phyloP scores from a whole-genome alignment of 164 flowering plant species.

The Tetrastigma voinierianum region DNA sequence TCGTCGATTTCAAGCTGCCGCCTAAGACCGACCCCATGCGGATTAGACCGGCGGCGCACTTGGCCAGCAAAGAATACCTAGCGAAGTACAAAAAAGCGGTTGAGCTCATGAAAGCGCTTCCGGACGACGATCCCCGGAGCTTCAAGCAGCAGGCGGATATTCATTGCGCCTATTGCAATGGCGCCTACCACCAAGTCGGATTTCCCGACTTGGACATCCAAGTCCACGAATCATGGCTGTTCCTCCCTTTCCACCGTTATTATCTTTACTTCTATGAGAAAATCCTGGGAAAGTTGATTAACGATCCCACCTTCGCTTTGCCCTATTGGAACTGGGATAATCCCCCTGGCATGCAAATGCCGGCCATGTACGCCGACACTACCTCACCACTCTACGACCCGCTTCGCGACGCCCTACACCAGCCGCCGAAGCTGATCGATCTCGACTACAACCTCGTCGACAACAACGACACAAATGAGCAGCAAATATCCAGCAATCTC shows the following conservation, averaged over 20 bases:
- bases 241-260: constrained; percentile 58
- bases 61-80: constrained; percentile 32
- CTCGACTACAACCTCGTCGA: constrained; percentile 39
- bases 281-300: constrained; percentile 54
- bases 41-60: constrained; percentile 62
- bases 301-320: constrained; percentile 57
- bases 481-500: constrained; percentile 32
- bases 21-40: constrained; percentile 26
- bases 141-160: constrained; percentile 63
- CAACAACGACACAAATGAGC: not conserved
- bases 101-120: constrained; percentile 50
- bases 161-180: constrained; percentile 70
- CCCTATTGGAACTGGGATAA: constrained; percentile 75
- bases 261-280: constrained; percentile 48
- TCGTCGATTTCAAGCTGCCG: constrained; percentile 51
- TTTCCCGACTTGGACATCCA: constrained; percentile 46
- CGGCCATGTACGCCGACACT: constrained; percentile 30
- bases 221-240: constrained; percentile 65
- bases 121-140: constrained; percentile 50
- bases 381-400: constrained; percentile 37
- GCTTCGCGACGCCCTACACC: constrained; percentile 28
- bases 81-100: constrained; percentile 53
- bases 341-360: constrained; percentile 60
- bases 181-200: constrained; percentile 45
- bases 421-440: constrained; percentile 38